Evolutionary conservation across 2,329 filamentous ascomycete genomes (phyloP), one percentile per base, ranked within the genome.

Genomic region (Setomelanomma holmii): DNA sequence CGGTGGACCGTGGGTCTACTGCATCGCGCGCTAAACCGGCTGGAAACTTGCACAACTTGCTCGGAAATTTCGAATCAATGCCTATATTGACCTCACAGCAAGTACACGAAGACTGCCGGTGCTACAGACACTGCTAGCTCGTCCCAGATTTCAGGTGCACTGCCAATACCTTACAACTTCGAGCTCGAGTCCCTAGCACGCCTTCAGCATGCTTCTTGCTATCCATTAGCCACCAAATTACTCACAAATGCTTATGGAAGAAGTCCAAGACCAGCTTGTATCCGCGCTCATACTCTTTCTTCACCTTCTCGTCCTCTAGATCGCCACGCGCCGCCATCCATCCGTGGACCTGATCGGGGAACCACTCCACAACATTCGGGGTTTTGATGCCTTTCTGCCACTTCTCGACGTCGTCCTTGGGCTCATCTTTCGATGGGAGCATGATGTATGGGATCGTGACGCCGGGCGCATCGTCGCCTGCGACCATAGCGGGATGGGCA

Each of bases 401-500:
- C 65, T 77, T 74, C 67, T 76, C 75, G 2, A 82, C 76, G 41
- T 79, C 84, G 1, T 79, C 76, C 59, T 80, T 79, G 30, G 76
- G 69, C 75, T 87, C 84, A 41, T 86, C 84, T 67, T 80, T 80
- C 33, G 78, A 81, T 1, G 84, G 83, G 35, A 87, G 75, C 76
- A 86, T 76, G 5, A 79, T 78, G 69, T 82, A 83, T 1, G 84
- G 84, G 34, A 86, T 82, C 4, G 78, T 80, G 33, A 86, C 76
- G 4, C 76, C 77, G 41, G 79, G 76, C 2, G 84, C 84, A 58
- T 86, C 84, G 22, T 81, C 78, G 12, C 79, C 79, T 44, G 85
- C 84, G 11, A 86, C 78, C 84, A 86, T 85, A 22, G 84, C 84
- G 5, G 84, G 84, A 66, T 86, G 84, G 57, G 76, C 79, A 21